Conservation (phyloP, 495 filamentous ascomycete genomes). For the Xylaria castorea region DNA sequence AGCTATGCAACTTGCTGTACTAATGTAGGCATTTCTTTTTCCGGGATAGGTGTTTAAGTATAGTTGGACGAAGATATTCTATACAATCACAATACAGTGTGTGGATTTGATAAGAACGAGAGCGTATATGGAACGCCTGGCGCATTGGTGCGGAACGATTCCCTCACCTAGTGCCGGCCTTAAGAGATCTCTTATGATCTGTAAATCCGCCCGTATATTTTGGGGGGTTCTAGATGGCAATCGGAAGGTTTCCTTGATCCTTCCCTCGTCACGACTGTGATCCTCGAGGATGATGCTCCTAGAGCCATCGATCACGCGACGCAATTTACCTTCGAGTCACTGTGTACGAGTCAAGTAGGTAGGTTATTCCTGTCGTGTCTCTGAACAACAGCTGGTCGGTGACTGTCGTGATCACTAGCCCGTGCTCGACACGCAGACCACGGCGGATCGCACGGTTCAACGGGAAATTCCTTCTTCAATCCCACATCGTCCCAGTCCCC, state of each 20-base stretch:
- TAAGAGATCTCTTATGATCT: conserved; percentile 6
- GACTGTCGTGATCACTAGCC: not conserved
- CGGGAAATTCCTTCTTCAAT: conserved; percentile 6
- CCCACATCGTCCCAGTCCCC: not conserved
- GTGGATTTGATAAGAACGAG: not conserved
- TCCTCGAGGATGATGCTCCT: not conserved
- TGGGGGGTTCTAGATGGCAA: not conserved
- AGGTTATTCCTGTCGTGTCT: not conserved
- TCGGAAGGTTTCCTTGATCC: not conserved
- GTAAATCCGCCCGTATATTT: conserved; percentile 4
- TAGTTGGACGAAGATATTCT: not conserved
- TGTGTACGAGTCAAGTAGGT: not conserved
- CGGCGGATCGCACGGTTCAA: conserved; percentile 15
- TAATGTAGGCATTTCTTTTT: not conserved
- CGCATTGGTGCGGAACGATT: not conserved
- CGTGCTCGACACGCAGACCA: not conserved
- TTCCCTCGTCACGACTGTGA: not conserved
- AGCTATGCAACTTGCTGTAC: not conserved
- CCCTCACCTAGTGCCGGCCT: not conserved
- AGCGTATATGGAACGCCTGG: not conserved
- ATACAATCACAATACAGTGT: not conserved
- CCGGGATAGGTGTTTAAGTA: not conserved
- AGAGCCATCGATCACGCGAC: not conserved
- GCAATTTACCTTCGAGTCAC: not conserved
- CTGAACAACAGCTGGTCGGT: not conserved